A percentile compares a stretch with the other conserved stretches of the same genome.
These are phyloP conservation scores for Kodamaea ohmeri DNA, from an alignment of 1,139 yeast genomes.

Conservation along the genomic window DNA sequence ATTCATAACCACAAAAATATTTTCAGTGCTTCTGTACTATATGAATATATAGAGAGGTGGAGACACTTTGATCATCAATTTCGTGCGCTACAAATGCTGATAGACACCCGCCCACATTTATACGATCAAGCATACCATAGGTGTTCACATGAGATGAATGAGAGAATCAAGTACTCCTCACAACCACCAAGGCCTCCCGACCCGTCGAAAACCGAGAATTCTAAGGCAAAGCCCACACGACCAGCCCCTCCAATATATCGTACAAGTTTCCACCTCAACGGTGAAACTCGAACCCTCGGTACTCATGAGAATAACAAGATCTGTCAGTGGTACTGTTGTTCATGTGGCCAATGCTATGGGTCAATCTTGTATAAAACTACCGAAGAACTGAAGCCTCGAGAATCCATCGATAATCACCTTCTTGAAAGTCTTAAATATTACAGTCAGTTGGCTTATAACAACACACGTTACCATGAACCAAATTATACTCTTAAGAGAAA, in stretches of 20 bases:
- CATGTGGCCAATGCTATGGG: slow-evolving; percentile 52
- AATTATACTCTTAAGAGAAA: slow-evolving; percentile 4
- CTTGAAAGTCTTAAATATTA: slow-evolving; percentile 26
- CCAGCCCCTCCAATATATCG: background rate
- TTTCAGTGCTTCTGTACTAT: background rate
- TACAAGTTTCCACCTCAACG: slow-evolving; percentile 3
- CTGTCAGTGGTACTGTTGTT: slow-evolving; percentile 54
- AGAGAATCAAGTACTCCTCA: slow-evolving; percentile 1
- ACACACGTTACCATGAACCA: slow-evolving; percentile 1
- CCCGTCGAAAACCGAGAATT: background rate
- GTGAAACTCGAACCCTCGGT: background rate
- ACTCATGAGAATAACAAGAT: slow-evolving; percentile 30
- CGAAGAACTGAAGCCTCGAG: slow-evolving; percentile 9
- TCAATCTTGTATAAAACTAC: slow-evolving; percentile 32
- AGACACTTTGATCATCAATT: background rate
- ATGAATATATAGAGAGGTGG: background rate
- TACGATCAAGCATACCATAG: background rate
- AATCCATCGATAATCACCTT: slow-evolving; percentile 12
- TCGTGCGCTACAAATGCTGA: background rate
- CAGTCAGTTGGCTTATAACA: slow-evolving; percentile 28
- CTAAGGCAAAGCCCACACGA: background rate
- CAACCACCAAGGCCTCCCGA: background rate
- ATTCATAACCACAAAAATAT: background rate
- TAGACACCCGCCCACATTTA: background rate
- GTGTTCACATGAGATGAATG: background rate